Base-by-base conservation (phyloP, 371 early-diverging fungal genomes). In the Synchytrium microbalum region DNA sequence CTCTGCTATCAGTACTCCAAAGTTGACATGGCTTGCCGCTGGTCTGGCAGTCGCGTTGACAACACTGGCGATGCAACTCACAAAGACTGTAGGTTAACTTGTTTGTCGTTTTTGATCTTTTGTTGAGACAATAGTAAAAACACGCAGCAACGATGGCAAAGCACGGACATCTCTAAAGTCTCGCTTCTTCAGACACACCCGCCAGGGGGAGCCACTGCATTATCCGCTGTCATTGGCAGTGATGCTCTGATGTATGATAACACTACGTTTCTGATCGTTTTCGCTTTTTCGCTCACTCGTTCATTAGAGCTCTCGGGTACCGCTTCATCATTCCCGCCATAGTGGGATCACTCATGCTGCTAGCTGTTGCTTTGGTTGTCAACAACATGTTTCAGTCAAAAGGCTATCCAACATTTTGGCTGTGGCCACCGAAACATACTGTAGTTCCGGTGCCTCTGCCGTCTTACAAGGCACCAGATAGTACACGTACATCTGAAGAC, bases 131-230 rank as follows among this genome's bases (percentile, higher is more conserved):
- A n/a, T n/a, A n/a, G n/a, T n/a, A n/a, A n/a, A n/a, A n/a, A n/a
- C n/a, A n/a, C n/a, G n/a, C n/a, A n/a, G n/a, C n/a, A n/a, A n/a
- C n/a, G n/a, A n/a, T n/a, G n/a, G n/a, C n/a, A n/a, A n/a, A n/a
- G n/a, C n/a, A n/a, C n/a, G n/a, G n/a, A n/a, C n/a, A n/a, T n/a
- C n/a, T n/a, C n/a, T n/a, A n/a, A n/a, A n/a, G n/a, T n/a, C n/a
- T n/a, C n/a, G n/a, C n/a, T n/a, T n/a, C n/a, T n/a, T n/a, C n/a
- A n/a, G n/a, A n/a, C n/a, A 3, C 89, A 91, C 57, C 90, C 91
- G 14, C 91, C 91, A 2, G 88, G 82, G 1, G 83, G 83, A 0
- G 89, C 91, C 0, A 83, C 91, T 0, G 86, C 90, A 0, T 69
- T 88, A 56, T 75, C 89, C 30, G 86, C 87, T 3, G 79, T 78